Evolutionary conservation across 2,329 filamentous ascomycete species (phyloP).

Genomic region (Xylogone sp.): DNA sequence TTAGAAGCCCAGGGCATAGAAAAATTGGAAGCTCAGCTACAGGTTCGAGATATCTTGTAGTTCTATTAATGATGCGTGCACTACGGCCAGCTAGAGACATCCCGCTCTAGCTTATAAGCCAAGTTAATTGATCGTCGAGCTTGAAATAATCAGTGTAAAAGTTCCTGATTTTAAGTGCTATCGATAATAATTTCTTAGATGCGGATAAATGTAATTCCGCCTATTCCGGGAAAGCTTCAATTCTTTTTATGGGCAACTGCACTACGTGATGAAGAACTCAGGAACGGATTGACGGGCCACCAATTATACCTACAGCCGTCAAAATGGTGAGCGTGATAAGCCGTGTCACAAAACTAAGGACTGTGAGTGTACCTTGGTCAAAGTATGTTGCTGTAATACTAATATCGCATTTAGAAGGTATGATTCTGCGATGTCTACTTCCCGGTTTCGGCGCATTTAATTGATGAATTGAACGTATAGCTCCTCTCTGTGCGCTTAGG

Average conservation of each 20-base stretch:
- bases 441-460: neutral
- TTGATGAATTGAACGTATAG: conserved; percentile 36
- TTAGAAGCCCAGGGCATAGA: conserved; percentile 40
- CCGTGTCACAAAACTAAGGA: conserved; percentile 71
- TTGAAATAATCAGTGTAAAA: too few relatives aligned
- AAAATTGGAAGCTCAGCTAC: conserved; percentile 41
- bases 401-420: conserved; percentile 23
- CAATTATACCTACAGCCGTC: conserved; percentile 6
- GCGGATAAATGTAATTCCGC: neutral
- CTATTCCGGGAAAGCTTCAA: too few relatives aligned
- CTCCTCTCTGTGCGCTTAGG: conserved; percentile 74
- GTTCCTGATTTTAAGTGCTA: too few relatives aligned
- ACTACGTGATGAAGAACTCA: neutral
- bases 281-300: neutral
- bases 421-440: conserved; percentile 5
- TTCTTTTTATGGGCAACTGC: neutral
- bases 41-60: conserved; percentile 11
- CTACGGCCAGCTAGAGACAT: neutral
- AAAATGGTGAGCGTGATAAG: conserved; percentile 55
- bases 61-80: conserved; percentile 1
- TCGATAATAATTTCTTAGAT: neutral
- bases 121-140: too few relatives aligned
- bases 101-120: neutral
- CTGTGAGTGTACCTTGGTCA: conserved; percentile 48
- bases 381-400: neutral